phyloP scores from a whole-genome alignment of 257 asterid species.

The Gentiana straminea region DNA sequence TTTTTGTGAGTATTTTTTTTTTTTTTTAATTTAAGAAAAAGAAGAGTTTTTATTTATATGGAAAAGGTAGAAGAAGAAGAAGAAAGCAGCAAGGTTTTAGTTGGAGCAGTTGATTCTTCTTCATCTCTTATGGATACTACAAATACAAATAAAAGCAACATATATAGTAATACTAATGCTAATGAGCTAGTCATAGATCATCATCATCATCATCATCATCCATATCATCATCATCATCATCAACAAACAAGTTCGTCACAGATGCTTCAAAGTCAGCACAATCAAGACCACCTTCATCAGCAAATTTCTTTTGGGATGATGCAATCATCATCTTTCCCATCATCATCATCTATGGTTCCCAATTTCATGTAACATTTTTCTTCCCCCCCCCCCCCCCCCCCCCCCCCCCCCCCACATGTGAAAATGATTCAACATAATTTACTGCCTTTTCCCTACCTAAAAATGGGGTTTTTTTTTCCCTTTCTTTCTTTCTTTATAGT shows the following conservation, averaged over 20 bases:
- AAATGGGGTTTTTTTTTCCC: too few species aligned
- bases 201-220: constrained; percentile 1
- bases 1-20: constrained; percentile 9
- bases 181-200: constrained; percentile 3
- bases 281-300: constrained; percentile 15
- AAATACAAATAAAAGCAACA: constrained; percentile 12
- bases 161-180: not conserved
- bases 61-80: constrained; percentile 8
- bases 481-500: too few species aligned
- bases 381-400: not conserved
- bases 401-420: not conserved
- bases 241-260: not conserved
- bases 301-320: constrained; percentile 64
- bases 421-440: too few species aligned
- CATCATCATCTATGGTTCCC: constrained; percentile 36
- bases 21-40: not conserved
- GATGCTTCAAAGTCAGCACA: constrained; percentile 6
- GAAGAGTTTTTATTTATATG: constrained; percentile 1
- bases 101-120: constrained; percentile 1
- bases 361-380: constrained; percentile 34
- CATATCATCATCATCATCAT: not conserved
- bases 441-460: too few species aligned
- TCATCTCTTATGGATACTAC: constrained; percentile 16
- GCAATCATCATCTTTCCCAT: constrained; percentile 38
- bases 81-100: constrained; percentile 9